phyloP scores from a whole-genome alignment of 805 yeast genomes.

The Ogataea chonburiensis region DNA sequence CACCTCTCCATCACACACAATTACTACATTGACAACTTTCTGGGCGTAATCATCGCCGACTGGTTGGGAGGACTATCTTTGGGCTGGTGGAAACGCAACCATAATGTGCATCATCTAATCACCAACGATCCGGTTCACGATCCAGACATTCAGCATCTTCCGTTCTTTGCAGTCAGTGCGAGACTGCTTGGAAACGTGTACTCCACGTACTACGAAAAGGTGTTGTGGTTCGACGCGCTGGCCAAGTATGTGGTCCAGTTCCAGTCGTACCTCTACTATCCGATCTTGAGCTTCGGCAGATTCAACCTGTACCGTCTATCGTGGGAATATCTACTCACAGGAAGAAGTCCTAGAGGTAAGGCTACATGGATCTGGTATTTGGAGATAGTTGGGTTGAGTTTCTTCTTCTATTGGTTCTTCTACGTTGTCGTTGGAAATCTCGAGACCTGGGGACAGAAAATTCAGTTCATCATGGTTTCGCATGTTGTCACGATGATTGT shows the following conservation, averaged over 20 bases:
- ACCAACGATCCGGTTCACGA: conserved; percentile 95
- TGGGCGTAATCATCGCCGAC: conserved; percentile 73
- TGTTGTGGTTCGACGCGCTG: conserved; percentile 62
- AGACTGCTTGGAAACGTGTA: conserved; percentile 65
- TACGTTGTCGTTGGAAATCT: conserved; percentile 58
- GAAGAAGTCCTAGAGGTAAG: conserved; percentile 79
- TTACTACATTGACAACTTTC: conserved; percentile 69
- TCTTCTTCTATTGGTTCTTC: conserved; percentile 81
- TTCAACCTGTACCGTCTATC: conserved; percentile 81
- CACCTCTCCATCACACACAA: conserved; percentile 81
- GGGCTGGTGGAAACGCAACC: conserved; percentile 96
- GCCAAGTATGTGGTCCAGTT: conserved; percentile 59
- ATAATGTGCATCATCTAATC: conserved; percentile 86
- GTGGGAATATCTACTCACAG: conserved; percentile 72
- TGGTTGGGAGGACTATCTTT: conserved; percentile 84
- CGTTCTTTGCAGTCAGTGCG: conserved; percentile 83
- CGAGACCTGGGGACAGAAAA: conserved; percentile 51
- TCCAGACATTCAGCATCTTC: conserved; percentile 91
- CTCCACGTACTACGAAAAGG: conserved; percentile 76
- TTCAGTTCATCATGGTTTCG: conserved; percentile 64
- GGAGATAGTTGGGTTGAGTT: conserved; percentile 66
- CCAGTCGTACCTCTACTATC: conserved; percentile 73
- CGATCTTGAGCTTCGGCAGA: conserved; percentile 77
- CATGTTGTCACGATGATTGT: conserved; percentile 85
- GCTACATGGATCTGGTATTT: conserved; percentile 86